phyloP scores from a whole-genome alignment of 2,329 filamentous ascomycete species.

The Madurella fahalii region DNA sequence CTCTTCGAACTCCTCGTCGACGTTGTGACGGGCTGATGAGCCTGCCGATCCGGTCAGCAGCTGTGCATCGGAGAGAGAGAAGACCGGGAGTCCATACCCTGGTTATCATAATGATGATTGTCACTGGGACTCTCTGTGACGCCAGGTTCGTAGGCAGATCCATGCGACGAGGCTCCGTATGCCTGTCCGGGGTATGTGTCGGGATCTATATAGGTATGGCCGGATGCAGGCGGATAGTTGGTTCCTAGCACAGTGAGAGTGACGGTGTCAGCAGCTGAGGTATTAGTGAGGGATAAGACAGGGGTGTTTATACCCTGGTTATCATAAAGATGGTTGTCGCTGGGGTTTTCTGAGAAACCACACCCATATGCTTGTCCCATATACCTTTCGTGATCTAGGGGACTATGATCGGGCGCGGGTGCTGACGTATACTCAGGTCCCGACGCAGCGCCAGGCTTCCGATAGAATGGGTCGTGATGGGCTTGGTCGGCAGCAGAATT shows the following conservation, averaged over 20 bases:
- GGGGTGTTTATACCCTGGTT: no score
- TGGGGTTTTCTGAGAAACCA: no score
- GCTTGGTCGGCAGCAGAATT: background rate
- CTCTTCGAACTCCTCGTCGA: background rate
- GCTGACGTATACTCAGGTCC: background rate
- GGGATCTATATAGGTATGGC: background rate
- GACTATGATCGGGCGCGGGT: no score
- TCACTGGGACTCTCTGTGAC: background rate
- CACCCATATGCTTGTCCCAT: no score
- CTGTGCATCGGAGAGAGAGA: no score
- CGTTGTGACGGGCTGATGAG: background rate
- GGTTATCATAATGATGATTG: background rate
- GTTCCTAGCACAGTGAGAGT: no score
- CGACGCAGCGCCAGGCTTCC: background rate
- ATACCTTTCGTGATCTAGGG: no score
- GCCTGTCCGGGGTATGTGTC: background rate
- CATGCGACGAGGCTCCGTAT: background rate
- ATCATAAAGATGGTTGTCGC: no score
- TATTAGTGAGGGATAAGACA: no score
- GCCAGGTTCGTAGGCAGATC: background rate
- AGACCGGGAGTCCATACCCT: background rate
- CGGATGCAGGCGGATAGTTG: background rate
- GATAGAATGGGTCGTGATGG: background rate
- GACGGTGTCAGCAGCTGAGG: no score
- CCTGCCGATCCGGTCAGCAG: background rate